A percentile compares a stretch with the other conserved stretches of the same genome.
phyloP scores from a whole-genome alignment of 148 eudicot species.

The Nyssa sinensis region DNA sequence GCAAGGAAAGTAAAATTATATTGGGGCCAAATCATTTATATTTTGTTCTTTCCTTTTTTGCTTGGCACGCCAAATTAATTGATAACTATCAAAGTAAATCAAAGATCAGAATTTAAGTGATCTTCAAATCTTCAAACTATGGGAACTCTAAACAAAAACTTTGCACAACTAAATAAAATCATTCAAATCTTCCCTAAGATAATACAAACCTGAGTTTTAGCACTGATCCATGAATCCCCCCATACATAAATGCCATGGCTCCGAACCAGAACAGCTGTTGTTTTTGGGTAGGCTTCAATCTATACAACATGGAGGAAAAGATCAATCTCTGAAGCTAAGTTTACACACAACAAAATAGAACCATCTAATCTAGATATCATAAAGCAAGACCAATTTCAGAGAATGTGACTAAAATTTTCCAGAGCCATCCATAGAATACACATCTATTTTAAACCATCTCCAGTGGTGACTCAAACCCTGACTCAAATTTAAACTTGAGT shows the following conservation, averaged over 20 bases:
- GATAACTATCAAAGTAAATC: no score
- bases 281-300: constrained; percentile 96
- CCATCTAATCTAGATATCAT: neutral
- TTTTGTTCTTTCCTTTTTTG: no score
- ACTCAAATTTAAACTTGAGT: no score
- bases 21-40: no score
- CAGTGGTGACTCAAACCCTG: no score
- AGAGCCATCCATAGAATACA: no score
- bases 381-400: neutral
- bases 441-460: no score
- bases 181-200: neutral
- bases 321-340: constrained; percentile 1
- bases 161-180: neutral
- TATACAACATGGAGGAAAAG: constrained; percentile 22
- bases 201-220: constrained; percentile 88
- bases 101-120: no score
- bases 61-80: no score
- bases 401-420: neutral
- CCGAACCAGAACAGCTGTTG: constrained; percentile 97
- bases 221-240: constrained; percentile 99
- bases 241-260: constrained; percentile 94
- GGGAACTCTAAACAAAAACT: neutral
- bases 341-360: neutral
- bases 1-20: no score
- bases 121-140: no score